Evolutionary conservation across 768 basidiomycete species (phyloP), one percentile per base, ranked within the genome.

Genomic region (Leucosporidium yakuticum): DNA sequence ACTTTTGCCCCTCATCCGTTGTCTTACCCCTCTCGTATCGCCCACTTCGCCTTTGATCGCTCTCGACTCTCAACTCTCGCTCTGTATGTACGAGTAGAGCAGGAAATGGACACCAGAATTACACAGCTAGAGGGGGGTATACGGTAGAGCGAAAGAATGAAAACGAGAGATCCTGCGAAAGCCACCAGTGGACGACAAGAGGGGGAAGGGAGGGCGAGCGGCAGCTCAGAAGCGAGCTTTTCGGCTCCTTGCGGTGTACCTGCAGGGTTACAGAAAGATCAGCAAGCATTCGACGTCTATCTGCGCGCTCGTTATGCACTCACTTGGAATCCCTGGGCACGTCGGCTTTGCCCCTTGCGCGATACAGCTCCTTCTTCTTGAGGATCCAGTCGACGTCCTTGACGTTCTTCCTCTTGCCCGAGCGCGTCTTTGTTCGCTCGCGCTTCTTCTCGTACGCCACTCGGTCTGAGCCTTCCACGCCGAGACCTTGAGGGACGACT

Each of bases 331-430:
- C 81, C 60, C 77, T 71, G 17, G 81, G 81, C 48, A 97, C 92
- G 36, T 82, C 84, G 70, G 89, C 88, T 76, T 93, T 93, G 23
- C 90, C 91, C 69, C 90, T 84, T 80, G 85, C 84, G 59, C 90
- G 86, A 77, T 92, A 92, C 23, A 92, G 78, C 90, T 95, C 90
- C 84, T 99, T 99, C 82, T 99, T 99, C 81, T 87, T 88, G 75
- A 96, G 76, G 69, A 98, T 92, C 93, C 93, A 99, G 20, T 60
- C 62, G 32, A 63, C 60, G 2, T 47, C 48, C 78, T 83, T 71
- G 84, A 86, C 58, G 81, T 80, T 71, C 84, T 84, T 62, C 61
- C 79, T 80, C 80, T 81, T 75, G 87, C 85, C 39, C 27, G n/a
- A 57, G 50, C 62, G 62, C 59, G 25, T 62, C 36, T 44, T 44